Percentiles rank a stretch among this genome's conserved stretches.
Evolutionary conservation across 2,329 filamentous ascomycete species (phyloP).

Genomic region (Aaosphaeria pasadenensis): DNA sequence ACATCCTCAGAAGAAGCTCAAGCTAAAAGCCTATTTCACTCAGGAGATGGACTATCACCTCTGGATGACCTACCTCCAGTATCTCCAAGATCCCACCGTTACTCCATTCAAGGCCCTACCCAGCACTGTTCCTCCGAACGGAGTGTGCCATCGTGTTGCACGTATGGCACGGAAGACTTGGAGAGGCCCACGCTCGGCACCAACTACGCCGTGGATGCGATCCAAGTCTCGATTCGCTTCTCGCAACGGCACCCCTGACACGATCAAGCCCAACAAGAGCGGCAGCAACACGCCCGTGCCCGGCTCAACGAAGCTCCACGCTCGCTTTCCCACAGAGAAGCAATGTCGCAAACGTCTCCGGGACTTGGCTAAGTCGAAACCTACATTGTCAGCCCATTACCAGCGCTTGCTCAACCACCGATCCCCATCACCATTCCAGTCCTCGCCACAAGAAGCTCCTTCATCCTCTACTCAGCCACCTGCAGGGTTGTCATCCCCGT

Average conservation of each 20-base stretch:
- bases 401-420: constrained; percentile 59
- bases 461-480: constrained; percentile 1
- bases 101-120: constrained; percentile 67
- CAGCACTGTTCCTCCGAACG: constrained; percentile 61
- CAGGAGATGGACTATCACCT: constrained; percentile 64
- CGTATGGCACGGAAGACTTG: constrained; percentile 61
- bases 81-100: constrained; percentile 63
- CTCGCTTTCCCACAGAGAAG: constrained; percentile 57
- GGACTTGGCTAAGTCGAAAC: constrained; percentile 59
- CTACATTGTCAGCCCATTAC: constrained; percentile 62
- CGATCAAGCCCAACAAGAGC: constrained; percentile 41
- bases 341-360: constrained; percentile 58
- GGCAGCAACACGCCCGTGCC: constrained; percentile 49
- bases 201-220: constrained; percentile 20
- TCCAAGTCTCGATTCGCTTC: constrained; percentile 12
- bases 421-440: constrained; percentile 58
- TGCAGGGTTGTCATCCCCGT: constrained; percentile 33
- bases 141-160: constrained; percentile 62
- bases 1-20: constrained; percentile 40
- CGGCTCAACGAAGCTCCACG: constrained; percentile 33
- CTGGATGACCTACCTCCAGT: constrained; percentile 64
- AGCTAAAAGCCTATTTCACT: constrained; percentile 51
- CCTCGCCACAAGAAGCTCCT: constrained; percentile 29
- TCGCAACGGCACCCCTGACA: constrained; percentile 42
- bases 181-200: constrained; percentile 45